Base-by-base conservation (phyloP, 1,284 basidiomycete species). In the Lignosus rhinocerotis region DNA sequence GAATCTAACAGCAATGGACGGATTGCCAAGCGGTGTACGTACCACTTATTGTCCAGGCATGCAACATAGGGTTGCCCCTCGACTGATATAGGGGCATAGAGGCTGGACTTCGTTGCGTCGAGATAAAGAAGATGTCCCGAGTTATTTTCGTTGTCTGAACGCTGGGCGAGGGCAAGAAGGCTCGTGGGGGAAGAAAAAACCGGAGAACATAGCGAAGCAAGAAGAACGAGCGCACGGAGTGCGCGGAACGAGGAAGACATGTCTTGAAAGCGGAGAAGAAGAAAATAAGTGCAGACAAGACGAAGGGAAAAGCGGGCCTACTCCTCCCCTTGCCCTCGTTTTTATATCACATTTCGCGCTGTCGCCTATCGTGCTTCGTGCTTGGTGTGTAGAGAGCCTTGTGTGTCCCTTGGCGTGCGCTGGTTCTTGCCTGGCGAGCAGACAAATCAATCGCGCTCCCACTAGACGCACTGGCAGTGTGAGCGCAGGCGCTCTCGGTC, bases 281-380 rank as follows among this genome's bases (percentile, higher is more conserved):
- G 49, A 51, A 59, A 59, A 51, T 53, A 58, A 55, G 51, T 53
- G 60, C 58, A 49, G 59, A 53, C 62, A 61, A 64, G 62, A 54
- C 62, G 61, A 59, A 47, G 43, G 54, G 41, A 14, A 38, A 16
- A 30, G 17, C 19, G 6, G 48, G 12, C 12, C 50, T 31, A 21
- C 10, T 19, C 30, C 16, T 17, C 25, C 25, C 25, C 25, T 25
- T 4, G 25, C 25, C 25, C 16, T 38, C 36, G 39, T 45, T 55
- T 60, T 55, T 60, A 63, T 63, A 63, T 45, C 45, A 32, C 31
- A 36, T 16, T 39, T 16, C 43, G 21, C 3, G 6, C 39, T 9
- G n/a, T 17, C 16, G 50, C 38, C 30, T 30, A 19, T 17, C 38
- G 4, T 19, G 46, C 50, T 6, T 42, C 38, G 39, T 47, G 49